phyloP scores from a whole-genome alignment of 805 yeast genomes.

The Yarrowia hollandica region DNA sequence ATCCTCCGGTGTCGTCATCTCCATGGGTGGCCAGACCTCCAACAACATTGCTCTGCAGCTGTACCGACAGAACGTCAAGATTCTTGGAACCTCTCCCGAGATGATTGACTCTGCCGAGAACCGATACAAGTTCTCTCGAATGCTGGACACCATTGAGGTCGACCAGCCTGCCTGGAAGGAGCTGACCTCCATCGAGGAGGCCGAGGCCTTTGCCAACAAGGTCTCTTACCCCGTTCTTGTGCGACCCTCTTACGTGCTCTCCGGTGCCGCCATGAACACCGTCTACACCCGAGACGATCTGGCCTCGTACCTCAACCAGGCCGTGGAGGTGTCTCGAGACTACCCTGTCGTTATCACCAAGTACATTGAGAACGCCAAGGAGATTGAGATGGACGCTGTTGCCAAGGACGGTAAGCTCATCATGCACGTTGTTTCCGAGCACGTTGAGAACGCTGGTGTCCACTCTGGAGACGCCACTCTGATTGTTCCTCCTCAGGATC shows the following conservation, averaged over 20 bases:
- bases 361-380: conserved; percentile 95
- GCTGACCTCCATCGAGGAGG: conserved; percentile 87
- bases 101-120: conserved; percentile 98
- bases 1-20: conserved; percentile 86
- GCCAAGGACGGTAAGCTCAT: conserved; percentile 91
- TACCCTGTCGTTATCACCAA: conserved; percentile 97
- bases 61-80: conserved; percentile 92
- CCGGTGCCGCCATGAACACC: conserved; percentile 99
- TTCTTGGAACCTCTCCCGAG: conserved; percentile 95
- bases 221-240: conserved; percentile 94
- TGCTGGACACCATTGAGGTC: conserved; percentile 93
- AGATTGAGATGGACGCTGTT: conserved; percentile 98
- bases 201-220: conserved; percentile 85
- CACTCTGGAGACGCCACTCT: conserved; percentile 99
- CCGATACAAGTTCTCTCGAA: conserved; percentile 95
- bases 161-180: conserved; percentile 99
- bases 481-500: conserved; percentile 94
- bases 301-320: conserved; percentile 84
- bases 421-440: conserved; percentile 98
- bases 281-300: conserved; percentile 88
- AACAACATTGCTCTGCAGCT: conserved; percentile 92
- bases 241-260: conserved; percentile 94
- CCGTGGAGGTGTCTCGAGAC: conserved; percentile 96
- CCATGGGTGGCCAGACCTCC: conserved; percentile 99
- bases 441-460: conserved; percentile 98